phyloP scores from a whole-genome alignment of 2,329 filamentous ascomycete species.

The Botryotinia calthae region DNA sequence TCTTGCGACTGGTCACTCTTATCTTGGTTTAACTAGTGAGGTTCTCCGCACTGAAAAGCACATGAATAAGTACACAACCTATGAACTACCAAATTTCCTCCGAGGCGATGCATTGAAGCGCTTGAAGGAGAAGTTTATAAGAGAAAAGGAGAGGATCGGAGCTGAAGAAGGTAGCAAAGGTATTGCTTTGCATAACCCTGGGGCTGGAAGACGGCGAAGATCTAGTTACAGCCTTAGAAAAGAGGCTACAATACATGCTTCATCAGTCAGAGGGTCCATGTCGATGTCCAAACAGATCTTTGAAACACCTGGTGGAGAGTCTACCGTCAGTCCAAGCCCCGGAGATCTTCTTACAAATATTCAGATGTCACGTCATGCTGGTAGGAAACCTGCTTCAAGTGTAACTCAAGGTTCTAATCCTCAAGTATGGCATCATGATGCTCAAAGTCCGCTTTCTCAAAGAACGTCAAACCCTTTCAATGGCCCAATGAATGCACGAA shows the following conservation, averaged over 20 bases:
- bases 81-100: constrained; percentile 87
- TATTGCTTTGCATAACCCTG: constrained; percentile 87
- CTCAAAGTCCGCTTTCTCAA: constrained; percentile 42
- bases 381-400: constrained; percentile 41
- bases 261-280: constrained; percentile 28
- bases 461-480: constrained; percentile 56
- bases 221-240: constrained; percentile 75
- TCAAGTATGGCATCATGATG: constrained; percentile 37
- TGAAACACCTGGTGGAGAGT: constrained; percentile 37
- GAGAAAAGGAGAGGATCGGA: constrained; percentile 78
- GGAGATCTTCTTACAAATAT: constrained; percentile 80
- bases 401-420: constrained; percentile 27
- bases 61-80: constrained; percentile 89
- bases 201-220: constrained; percentile 61
- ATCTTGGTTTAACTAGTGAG: constrained; percentile 86
- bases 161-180: constrained; percentile 84
- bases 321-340: constrained; percentile 53
- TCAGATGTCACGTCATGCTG: constrained; percentile 62
- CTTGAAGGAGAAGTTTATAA: constrained; percentile 87
- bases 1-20: constrained; percentile 89
- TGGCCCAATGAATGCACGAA: constrained; percentile 47
- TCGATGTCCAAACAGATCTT: constrained; percentile 32
- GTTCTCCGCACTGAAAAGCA: constrained; percentile 89
- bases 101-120: constrained; percentile 78
- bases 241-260: constrained; percentile 71